Base-by-base conservation (phyloP, 805 yeast species). In the Kregervanrija pseudodelftensis region DNA sequence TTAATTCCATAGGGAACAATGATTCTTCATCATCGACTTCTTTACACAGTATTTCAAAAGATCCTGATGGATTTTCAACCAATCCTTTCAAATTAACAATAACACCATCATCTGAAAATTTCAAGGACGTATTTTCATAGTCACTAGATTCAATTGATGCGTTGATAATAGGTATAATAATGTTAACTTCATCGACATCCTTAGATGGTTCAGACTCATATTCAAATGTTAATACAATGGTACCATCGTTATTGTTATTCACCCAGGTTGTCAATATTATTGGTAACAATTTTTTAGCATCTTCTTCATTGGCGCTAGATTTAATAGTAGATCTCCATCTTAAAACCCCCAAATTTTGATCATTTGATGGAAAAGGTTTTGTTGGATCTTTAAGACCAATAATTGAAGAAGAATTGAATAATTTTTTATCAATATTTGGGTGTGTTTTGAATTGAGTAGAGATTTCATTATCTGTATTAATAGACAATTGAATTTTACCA, bases 281-380 rank as follows among this genome's bases (percentile, higher is more conserved):
- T 32, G 98, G 98, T 43, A 74, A 55, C 44, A 68, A 61, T n/a
- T 61, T 55, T 45, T 73, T 71, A 39, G 79, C 80, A 49, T 84
- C 89, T 11, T 41, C 46, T 48, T 80, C 87, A 11, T 52, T 42
- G 11, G 40, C 45, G 30, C 69, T 72, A 3, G 53, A 33, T 50
- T 77, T 74, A 33, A 84, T 85, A 37, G 72, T 73, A 38, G 82
- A 81, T 63, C 88, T 82, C 98, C 96, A 91, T 73, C 96, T 83
- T 57, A 93, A 76, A 30, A 91, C 95, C 51, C 95, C 95, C 53
- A 91, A 74, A 41, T 87, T 79, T 60, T 87, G 91, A 61, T 89
- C 95, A 64, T 90, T 88, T 9, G 89, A 73, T 35, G 98, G 98
- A 77, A 93, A 90, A 33, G 89, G 77, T 59, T 87, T 86, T 39